These are phyloP conservation scores for Pisolithus microcarpus DNA, from an alignment of 768 basidiomycete species.

Conservation along the genomic window DNA sequence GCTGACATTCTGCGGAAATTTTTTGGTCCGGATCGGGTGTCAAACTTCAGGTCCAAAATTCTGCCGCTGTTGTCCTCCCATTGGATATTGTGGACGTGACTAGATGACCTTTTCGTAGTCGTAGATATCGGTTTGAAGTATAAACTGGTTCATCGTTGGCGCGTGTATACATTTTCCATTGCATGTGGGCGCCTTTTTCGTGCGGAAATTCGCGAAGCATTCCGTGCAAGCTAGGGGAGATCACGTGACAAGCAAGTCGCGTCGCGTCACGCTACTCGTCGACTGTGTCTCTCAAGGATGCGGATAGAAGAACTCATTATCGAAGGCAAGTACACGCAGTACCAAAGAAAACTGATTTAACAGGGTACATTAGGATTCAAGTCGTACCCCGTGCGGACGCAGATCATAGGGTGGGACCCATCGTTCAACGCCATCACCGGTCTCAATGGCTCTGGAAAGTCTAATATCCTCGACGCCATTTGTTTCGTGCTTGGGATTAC, in stretches of 20 bases:
- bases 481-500: conserved; percentile 98
- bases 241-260: conserved; percentile 20
- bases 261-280: conserved; percentile 16
- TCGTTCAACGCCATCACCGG: conserved; percentile 99
- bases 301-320: conserved; percentile 92
- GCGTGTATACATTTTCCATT: too few relatives aligned
- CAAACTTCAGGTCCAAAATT: background rate
- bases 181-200: too few relatives aligned
- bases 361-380: conserved; percentile 68
- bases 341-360: background rate
- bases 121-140: too few relatives aligned
- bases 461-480: conserved; percentile 98
- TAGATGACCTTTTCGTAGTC: background rate
- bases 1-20: background rate
- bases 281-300: conserved; percentile 42
- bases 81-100: background rate
- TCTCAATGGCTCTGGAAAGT: conserved; percentile 93
- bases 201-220: too few relatives aligned
- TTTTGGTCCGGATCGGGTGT: background rate
- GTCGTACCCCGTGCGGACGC: conserved; percentile 93
- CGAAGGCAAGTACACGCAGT: conserved; percentile 52
- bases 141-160: too few relatives aligned
- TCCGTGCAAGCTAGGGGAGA: too few relatives aligned
- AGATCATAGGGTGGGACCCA: conserved; percentile 93
- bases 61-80: background rate